Evolutionary conservation across 805 yeast genomes (phyloP).

Genomic region (Pichia eremophila): DNA sequence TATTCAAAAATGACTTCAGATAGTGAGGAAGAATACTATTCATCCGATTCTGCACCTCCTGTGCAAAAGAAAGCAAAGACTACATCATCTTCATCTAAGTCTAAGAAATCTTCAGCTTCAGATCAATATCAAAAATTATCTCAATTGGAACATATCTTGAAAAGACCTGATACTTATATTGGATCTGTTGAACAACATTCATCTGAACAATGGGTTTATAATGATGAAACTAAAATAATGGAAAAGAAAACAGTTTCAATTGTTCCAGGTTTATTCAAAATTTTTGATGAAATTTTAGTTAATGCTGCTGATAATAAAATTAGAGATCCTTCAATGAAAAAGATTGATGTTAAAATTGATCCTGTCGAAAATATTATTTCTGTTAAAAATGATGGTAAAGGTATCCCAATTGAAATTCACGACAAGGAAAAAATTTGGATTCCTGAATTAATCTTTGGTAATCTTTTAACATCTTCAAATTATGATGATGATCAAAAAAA

Average conservation of each 20-base stretch:
- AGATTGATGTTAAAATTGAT: conserved; percentile 73
- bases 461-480: conserved; percentile 87
- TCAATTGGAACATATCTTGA: conserved; percentile 90
- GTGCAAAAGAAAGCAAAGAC: neutral
- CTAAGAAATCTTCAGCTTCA: conserved; percentile 30
- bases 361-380: conserved; percentile 64
- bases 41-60: neutral
- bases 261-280: conserved; percentile 94
- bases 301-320: conserved; percentile 98
- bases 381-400: conserved; percentile 87
- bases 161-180: conserved; percentile 95
- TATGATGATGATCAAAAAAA: conserved; percentile 93
- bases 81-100: neutral
- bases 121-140: conserved; percentile 89
- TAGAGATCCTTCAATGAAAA: conserved; percentile 85
- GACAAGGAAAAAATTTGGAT: conserved; percentile 85
- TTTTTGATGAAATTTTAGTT: conserved; percentile 93
- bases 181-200: conserved; percentile 86
- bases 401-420: conserved; percentile 93
- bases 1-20: neutral
- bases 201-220: conserved; percentile 78
- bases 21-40: neutral
- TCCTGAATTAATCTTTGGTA: conserved; percentile 94
- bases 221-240: conserved; percentile 55
- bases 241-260: conserved; percentile 53